Evolutionary conservation across 495 filamentous ascomycete species (phyloP).

Genomic region (Glutinoglossum americanum): DNA sequence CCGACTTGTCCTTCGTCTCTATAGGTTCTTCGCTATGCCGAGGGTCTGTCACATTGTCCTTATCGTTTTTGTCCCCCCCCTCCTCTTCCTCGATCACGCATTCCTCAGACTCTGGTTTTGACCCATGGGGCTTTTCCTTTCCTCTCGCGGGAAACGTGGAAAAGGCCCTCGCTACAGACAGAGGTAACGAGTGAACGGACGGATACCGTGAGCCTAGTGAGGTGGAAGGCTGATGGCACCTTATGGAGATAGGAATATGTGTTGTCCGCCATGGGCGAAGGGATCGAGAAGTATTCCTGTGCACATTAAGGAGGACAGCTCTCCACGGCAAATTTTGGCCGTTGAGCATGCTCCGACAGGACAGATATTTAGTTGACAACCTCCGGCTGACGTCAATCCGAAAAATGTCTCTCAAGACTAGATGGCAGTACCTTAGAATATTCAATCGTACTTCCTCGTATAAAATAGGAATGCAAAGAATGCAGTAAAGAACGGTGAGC

Average conservation of each 20-base stretch:
- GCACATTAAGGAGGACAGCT: constrained; percentile 18
- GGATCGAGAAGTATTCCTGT: constrained; percentile 2
- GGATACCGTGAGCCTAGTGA: not conserved
- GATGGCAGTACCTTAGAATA: no score
- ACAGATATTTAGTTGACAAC: not conserved
- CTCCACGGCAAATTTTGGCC: constrained; percentile 29
- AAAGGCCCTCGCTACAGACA: constrained; percentile 11
- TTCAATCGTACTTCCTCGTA: no score
- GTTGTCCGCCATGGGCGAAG: not conserved
- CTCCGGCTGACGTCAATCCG: not conserved
- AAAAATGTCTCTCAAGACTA: not conserved
- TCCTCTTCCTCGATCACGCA: constrained; percentile 25
- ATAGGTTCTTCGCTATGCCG: constrained; percentile 15
- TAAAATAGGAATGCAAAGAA: no score
- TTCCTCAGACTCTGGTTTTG: constrained; percentile 25
- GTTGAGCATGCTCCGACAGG: constrained; percentile 23
- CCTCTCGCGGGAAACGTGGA: constrained; percentile 15
- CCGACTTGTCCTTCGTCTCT: constrained; percentile 16
- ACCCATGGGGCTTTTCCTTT: constrained; percentile 19
- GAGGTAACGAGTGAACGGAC: not conserved
- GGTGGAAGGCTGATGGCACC: not conserved
- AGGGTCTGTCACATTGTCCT: constrained; percentile 16
- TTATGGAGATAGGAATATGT: not conserved
- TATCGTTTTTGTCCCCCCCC: constrained; percentile 17
- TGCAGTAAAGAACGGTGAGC: no score